These are phyloP conservation scores for Neocucurbitaria cava DNA, from an alignment of 2,329 filamentous ascomycete species.

Conservation along the genomic window DNA sequence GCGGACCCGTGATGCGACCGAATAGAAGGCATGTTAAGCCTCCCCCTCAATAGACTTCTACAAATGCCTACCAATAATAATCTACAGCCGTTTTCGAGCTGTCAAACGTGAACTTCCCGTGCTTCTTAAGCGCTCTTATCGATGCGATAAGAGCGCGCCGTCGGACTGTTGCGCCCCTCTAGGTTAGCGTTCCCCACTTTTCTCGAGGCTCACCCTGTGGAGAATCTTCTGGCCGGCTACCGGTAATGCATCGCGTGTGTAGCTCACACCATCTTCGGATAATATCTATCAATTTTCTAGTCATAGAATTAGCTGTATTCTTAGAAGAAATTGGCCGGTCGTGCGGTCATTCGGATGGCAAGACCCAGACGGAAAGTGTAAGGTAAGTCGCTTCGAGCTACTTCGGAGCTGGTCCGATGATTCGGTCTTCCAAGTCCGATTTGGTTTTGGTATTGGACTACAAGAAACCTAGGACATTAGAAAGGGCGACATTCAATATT, in stretches of 20 bases:
- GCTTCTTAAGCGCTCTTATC: conserved; percentile 12
- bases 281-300: neutral
- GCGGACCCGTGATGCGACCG: conserved; percentile 1
- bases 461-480: neutral
- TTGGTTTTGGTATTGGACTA: neutral
- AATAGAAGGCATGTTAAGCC: neutral
- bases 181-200: conserved; percentile 14
- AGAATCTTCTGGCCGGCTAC: conserved; percentile 1
- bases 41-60: neutral
- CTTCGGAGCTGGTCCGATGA: neutral
- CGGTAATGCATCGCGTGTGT: conserved; percentile 12
- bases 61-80: conserved; percentile 7
- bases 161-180: conserved; percentile 10
- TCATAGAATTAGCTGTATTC: neutral
- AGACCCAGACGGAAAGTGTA: conserved; percentile 1
- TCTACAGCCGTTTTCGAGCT: conserved; percentile 1
- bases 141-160: conserved; percentile 15
- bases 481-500: too few relatives aligned
- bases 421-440: neutral
- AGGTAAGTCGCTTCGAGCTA: neutral
- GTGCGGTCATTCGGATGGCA: neutral
- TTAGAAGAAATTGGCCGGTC: neutral
- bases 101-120: conserved; percentile 7
- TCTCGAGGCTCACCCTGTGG: conserved; percentile 4
- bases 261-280: conserved; percentile 7